Percentiles rank a stretch among this genome's conserved stretches.
phyloP scores from a whole-genome alignment of 495 filamentous ascomycete genomes.

The Penicillium diatomitis region DNA sequence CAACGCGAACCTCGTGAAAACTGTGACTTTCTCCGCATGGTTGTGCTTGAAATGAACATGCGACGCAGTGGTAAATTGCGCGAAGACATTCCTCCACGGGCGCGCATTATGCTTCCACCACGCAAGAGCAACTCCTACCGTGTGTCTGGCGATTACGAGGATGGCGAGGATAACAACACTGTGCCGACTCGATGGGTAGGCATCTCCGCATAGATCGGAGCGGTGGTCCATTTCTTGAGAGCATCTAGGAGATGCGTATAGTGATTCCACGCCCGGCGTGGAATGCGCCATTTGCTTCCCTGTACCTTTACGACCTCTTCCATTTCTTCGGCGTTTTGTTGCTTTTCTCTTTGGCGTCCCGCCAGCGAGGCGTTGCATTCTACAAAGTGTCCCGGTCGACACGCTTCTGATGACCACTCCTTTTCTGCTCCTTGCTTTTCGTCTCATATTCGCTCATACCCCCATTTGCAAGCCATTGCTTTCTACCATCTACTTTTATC shows the following conservation, averaged over 20 bases:
- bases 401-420: neutral
- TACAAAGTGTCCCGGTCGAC: slow-evolving; percentile 11
- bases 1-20: slow-evolving; percentile 91
- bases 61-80: slow-evolving; percentile 82
- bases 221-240: too few relatives aligned
- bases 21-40: slow-evolving; percentile 84
- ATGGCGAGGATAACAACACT: slow-evolving; percentile 24
- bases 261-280: too few relatives aligned
- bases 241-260: too few relatives aligned
- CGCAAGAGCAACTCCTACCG: slow-evolving; percentile 42
- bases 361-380: slow-evolving; percentile 21
- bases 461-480: too few relatives aligned
- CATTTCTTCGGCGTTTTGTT: neutral
- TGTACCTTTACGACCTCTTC: slow-evolving; percentile 7
- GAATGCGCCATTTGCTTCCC: neutral
- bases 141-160: slow-evolving; percentile 22
- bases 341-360: slow-evolving; percentile 3
- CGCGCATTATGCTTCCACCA: slow-evolving; percentile 80
- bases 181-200: slow-evolving; percentile 37
- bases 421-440: slow-evolving; percentile 1
- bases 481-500: too few relatives aligned
- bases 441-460: neutral
- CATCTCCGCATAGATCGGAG: slow-evolving; percentile 19
- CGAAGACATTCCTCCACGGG: slow-evolving; percentile 71
- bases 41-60: slow-evolving; percentile 98